A percentile compares a stretch with the other conserved stretches of the same genome.
These are phyloP conservation scores for Clathrospora elynae DNA, from an alignment of 2,329 filamentous ascomycete genomes.

Conservation along the genomic window DNA sequence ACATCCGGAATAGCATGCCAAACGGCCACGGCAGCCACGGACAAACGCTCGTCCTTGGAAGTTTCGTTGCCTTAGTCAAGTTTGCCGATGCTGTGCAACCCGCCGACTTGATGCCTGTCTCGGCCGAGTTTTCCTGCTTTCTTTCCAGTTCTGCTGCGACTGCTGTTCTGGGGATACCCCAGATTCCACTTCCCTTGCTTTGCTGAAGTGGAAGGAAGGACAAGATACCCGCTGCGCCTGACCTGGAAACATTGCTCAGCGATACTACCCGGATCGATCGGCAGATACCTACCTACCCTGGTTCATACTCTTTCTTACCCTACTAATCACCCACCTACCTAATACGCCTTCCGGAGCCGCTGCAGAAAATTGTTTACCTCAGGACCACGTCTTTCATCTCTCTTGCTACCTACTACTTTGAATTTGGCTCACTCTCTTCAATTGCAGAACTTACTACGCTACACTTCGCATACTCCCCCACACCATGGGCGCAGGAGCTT, in stretches of 20 bases:
- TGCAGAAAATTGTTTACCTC: no score
- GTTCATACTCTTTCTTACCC: background rate
- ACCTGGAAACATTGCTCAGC: background rate
- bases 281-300: background rate
- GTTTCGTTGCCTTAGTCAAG: conserved; percentile 3
- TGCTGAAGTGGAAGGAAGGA: background rate
- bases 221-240: conserved; percentile 4
- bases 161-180: background rate
- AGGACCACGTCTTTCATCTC: no score
- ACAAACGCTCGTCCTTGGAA: conserved; percentile 6
- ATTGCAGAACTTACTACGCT: background rate
- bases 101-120: conserved; percentile 15
- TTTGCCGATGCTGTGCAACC: conserved; percentile 10
- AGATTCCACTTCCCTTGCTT: background rate
- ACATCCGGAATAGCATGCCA: conserved; percentile 3
- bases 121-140: conserved; percentile 2
- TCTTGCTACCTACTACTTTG: no score
- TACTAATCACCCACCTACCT: background rate
- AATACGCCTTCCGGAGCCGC: conserved; percentile 4
- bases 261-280: conserved; percentile 1
- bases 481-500: conserved; percentile 60
- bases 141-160: conserved; percentile 1
- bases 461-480: conserved; percentile 6
- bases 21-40: conserved; percentile 12
- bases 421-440: no score